Evolutionary conservation across 139 green algal genomes (phyloP).

Genomic region (Penium margaritaceum): DNA sequence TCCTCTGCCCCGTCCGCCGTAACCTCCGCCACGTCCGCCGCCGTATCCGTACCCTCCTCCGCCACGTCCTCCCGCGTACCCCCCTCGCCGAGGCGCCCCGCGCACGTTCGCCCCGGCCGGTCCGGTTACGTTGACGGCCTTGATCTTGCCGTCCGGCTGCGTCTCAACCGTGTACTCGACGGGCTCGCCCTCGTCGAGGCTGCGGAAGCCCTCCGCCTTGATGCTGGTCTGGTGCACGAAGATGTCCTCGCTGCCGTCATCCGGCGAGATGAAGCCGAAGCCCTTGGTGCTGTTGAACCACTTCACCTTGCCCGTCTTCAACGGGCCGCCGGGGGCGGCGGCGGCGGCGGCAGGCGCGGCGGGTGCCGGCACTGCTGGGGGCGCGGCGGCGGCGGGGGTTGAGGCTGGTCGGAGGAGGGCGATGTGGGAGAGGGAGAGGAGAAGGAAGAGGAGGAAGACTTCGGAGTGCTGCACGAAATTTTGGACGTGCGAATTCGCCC

Average conservation of each 20-base stretch:
- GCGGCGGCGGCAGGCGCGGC: too few relatives aligned
- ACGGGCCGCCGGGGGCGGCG: too few relatives aligned
- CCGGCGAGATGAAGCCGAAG: slow-evolving; percentile 83
- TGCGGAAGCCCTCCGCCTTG: slow-evolving; percentile 80
- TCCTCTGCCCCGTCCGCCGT: not conserved
- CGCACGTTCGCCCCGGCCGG: slow-evolving; percentile 56
- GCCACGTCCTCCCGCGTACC: not conserved
- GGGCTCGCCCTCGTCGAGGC: slow-evolving; percentile 74
- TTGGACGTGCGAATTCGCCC: too few relatives aligned
- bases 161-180: slow-evolving; percentile 83
- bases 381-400: too few relatives aligned
- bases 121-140: slow-evolving; percentile 82
- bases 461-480: too few relatives aligned
- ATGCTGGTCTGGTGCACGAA: slow-evolving; percentile 95
- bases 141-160: slow-evolving; percentile 73
- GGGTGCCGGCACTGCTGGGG: too few relatives aligned
- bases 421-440: too few relatives aligned
- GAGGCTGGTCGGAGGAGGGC: too few relatives aligned
- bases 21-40: not conserved
- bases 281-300: slow-evolving; percentile 91
- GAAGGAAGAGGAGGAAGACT: too few relatives aligned
- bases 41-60: not conserved
- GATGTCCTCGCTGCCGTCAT: slow-evolving; percentile 73
- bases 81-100: slow-evolving; percentile 22
- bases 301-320: slow-evolving; percentile 55